phyloP scores from a whole-genome alignment of 495 filamentous ascomycete genomes.

The Xylaria longipes region DNA sequence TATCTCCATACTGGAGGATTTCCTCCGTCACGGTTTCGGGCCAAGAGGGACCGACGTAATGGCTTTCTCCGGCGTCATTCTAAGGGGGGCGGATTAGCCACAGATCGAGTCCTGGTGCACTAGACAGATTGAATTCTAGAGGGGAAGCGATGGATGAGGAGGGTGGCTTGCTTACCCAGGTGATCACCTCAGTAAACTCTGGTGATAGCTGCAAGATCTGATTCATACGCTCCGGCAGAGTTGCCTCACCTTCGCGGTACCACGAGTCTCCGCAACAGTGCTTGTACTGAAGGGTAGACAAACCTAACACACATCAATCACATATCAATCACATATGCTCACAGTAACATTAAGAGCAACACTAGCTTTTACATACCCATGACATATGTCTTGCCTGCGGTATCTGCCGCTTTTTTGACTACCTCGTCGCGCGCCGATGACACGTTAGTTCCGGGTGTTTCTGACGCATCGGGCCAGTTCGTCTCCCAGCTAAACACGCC shows the following conservation, averaged over 20 bases:
- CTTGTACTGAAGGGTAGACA: constrained; percentile 50
- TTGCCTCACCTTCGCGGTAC: constrained; percentile 53
- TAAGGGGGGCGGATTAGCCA: constrained; percentile 22
- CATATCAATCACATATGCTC: constrained; percentile 20
- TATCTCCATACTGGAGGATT: constrained; percentile 39
- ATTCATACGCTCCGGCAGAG: constrained; percentile 44
- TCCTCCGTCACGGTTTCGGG: constrained; percentile 34
- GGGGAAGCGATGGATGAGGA: neutral
- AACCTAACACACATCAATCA: constrained; percentile 25
- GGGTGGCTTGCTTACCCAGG: constrained; percentile 36
- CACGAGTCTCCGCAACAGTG: constrained; percentile 42
- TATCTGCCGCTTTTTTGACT: constrained; percentile 33
- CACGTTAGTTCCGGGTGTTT: constrained; percentile 30
- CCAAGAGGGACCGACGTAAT: constrained; percentile 57
- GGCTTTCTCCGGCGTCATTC: constrained; percentile 53
- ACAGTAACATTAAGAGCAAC: neutral
- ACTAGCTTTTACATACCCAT: constrained; percentile 39
- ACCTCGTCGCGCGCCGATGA: constrained; percentile 34
- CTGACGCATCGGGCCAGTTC: constrained; percentile 40
- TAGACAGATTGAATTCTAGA: neutral
- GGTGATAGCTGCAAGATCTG: constrained; percentile 41
- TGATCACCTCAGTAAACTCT: constrained; percentile 44
- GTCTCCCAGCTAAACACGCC: constrained; percentile 48
- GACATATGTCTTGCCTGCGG: constrained; percentile 43
- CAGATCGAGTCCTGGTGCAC: neutral